Conservation (phyloP, 768 basidiomycete genomes). For the Tricholoma flavovirens region DNA sequence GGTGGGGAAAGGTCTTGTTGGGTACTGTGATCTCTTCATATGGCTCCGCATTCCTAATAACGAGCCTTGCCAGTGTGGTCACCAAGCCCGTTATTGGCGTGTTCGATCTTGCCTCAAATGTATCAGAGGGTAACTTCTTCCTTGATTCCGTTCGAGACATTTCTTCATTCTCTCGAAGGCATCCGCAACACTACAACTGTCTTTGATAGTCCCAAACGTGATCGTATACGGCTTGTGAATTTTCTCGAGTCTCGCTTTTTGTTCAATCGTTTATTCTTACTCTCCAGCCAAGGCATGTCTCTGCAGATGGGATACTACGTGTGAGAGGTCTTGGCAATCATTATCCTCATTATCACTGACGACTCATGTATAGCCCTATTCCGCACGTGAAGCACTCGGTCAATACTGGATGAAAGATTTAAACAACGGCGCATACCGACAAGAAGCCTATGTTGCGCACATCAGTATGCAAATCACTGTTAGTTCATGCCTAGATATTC, state of each 20-base stretch:
- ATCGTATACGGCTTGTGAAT: constrained; percentile 75
- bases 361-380: constrained; percentile 63
- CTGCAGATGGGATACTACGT: constrained; percentile 81
- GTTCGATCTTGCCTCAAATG: constrained; percentile 92
- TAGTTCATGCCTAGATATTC: background rate
- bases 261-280: background rate
- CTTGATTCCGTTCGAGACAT: background rate
- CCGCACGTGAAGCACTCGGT: constrained; percentile 83
- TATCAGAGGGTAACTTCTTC: constrained; percentile 68
- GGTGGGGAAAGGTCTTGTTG: constrained; percentile 92
- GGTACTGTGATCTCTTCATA: constrained; percentile 42
- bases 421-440: constrained; percentile 80
- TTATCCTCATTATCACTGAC: background rate
- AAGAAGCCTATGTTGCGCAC: constrained; percentile 87
- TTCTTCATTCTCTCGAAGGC: constrained; percentile 37
- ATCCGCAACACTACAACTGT: constrained; percentile 98
- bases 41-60: background rate
- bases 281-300: constrained; percentile 72
- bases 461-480: constrained; percentile 52
- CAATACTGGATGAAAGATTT: constrained; percentile 98
- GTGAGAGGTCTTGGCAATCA: constrained; percentile 40
- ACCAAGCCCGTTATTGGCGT: constrained; percentile 97
- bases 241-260: background rate
- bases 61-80: constrained; percentile 52
- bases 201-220: constrained; percentile 87